These are phyloP conservation scores for Zychaea mexicana DNA, from an alignment of 371 early-diverging fungal genomes.

Conservation along the genomic window DNA sequence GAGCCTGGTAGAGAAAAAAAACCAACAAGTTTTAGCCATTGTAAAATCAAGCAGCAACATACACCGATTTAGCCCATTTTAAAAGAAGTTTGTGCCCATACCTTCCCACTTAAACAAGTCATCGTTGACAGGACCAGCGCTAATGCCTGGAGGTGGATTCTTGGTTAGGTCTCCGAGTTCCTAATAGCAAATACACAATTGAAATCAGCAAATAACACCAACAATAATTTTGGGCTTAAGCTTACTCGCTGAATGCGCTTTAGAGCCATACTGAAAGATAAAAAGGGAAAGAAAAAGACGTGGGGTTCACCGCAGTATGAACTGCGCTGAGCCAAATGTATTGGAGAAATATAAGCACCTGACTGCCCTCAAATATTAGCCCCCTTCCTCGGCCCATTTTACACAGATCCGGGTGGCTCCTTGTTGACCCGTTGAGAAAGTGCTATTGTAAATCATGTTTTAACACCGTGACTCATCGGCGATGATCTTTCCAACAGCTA, in stretches of 20 bases:
- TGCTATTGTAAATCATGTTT: no score
- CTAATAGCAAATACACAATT: conserved; percentile 31
- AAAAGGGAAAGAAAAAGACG: neutral
- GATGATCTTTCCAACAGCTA: no score
- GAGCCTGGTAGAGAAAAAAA: neutral
- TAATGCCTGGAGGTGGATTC: conserved; percentile 68
- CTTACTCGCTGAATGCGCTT: conserved; percentile 51
- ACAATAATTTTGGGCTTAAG: no score
- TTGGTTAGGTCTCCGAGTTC: conserved; percentile 73
- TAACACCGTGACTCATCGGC: no score
- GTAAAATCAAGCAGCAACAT: no score
- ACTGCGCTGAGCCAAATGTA: neutral
- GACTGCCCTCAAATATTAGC: no score
- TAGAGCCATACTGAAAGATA: conserved; percentile 35
- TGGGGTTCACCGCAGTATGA: neutral
- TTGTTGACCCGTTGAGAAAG: no score
- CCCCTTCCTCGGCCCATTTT: no score
- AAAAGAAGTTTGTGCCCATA: conserved; percentile 1
- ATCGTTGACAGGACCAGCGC: conserved; percentile 63
- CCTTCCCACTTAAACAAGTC: conserved; percentile 85
- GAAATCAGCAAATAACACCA: no score
- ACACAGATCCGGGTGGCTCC: no score
- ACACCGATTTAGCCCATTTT: no score
- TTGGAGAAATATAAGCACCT: no score
- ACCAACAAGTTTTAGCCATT: neutral